Evolutionary conservation across 83 land plant species (phyloP).

Genomic region (Isoetes engelmannii): DNA sequence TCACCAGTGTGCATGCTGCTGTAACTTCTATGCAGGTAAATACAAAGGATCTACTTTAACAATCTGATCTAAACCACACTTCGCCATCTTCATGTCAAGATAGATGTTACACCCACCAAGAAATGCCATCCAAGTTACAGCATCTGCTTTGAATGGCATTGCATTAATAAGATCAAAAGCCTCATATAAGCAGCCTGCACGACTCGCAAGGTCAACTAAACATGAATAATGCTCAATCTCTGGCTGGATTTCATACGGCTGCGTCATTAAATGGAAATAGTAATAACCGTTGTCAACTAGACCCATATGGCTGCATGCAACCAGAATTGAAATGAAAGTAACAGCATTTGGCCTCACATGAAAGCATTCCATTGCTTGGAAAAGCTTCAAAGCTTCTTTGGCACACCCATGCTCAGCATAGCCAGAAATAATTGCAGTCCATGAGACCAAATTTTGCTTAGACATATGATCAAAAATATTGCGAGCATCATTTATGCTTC

Average conservation of each 20-base stretch:
- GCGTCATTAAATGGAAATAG: neutral
- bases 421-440: conserved; percentile 49
- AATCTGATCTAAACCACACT: too few relatives aligned
- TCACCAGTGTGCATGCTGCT: too few relatives aligned
- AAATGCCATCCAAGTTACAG: too few relatives aligned
- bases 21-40: too few relatives aligned
- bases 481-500: conserved; percentile 26
- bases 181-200: too few relatives aligned
- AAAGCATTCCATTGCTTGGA: conserved; percentile 26
- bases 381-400: conserved; percentile 27
- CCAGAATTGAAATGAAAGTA: conserved; percentile 36
- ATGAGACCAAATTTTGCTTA: conserved; percentile 43
- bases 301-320: conserved; percentile 19
- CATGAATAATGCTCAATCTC: neutral
- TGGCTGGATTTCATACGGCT: neutral
- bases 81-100: too few relatives aligned
- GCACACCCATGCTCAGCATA: conserved; percentile 29
- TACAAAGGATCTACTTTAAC: too few relatives aligned
- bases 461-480: conserved; percentile 40
- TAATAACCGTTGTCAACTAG: conserved; percentile 16
- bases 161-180: too few relatives aligned
- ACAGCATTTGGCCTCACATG: conserved; percentile 35
- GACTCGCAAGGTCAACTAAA: neutral
- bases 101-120: too few relatives aligned
- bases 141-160: too few relatives aligned